phyloP scores from a whole-genome alignment of 495 filamentous ascomycete genomes.

The Trichoderma reesei region DNA sequence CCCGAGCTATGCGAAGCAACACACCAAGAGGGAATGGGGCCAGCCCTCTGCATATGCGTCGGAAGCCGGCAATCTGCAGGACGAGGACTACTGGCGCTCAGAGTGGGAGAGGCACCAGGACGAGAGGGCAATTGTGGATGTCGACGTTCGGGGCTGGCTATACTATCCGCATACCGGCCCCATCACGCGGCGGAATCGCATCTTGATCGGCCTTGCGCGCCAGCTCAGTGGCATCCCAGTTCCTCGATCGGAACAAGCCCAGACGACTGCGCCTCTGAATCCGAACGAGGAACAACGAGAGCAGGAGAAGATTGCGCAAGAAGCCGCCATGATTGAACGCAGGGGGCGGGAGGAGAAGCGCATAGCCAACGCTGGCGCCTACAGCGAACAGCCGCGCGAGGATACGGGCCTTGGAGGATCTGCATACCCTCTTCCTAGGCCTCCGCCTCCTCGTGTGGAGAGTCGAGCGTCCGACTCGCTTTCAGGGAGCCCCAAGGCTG shows the following conservation, averaged over 20 bases:
- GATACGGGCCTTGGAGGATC: constrained; percentile 24
- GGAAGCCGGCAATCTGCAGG: constrained; percentile 15
- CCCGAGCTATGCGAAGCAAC: constrained; percentile 73
- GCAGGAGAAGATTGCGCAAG: constrained; percentile 53
- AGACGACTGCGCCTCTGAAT: constrained; percentile 5
- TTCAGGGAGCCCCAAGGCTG: constrained; percentile 34
- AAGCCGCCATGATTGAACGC: constrained; percentile 64
- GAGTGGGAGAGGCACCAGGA: constrained; percentile 65
- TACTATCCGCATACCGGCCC: constrained; percentile 76
- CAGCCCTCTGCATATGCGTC: constrained; percentile 13
- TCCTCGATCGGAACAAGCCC: constrained; percentile 21
- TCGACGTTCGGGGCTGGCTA: constrained; percentile 92
- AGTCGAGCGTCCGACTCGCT: constrained; percentile 19
- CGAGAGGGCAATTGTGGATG: constrained; percentile 75
- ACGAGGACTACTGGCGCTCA: constrained; percentile 56
- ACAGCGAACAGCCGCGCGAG: constrained; percentile 32
- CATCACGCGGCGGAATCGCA: constrained; percentile 78
- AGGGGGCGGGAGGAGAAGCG: constrained; percentile 61
- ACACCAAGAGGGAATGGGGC: constrained; percentile 36
- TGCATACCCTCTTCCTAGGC: constrained; percentile 13
- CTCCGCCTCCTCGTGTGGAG: constrained; percentile 11
- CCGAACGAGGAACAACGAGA: constrained; percentile 33
- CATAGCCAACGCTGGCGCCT: constrained; percentile 53
- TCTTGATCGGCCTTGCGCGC: constrained; percentile 74
- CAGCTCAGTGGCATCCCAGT: constrained; percentile 72